These are phyloP conservation scores for Salix dunnii DNA, from an alignment of 345 rosid genomes.

Conservation along the genomic window DNA sequence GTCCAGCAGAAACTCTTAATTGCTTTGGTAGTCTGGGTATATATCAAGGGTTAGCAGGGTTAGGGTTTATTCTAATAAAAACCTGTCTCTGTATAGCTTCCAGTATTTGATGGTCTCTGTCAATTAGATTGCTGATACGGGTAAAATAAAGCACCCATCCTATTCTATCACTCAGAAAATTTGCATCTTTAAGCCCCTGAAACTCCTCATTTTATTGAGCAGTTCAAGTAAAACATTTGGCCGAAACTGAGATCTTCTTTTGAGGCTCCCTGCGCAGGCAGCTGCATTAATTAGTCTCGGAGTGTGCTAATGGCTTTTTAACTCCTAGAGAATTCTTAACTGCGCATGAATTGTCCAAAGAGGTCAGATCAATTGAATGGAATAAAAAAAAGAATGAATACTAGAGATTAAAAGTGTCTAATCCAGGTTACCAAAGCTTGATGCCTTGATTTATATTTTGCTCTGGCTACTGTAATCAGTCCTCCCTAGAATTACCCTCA, in stretches of 20 bases:
- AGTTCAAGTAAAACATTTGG: background rate
- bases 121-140: background rate
- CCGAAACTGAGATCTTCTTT: background rate
- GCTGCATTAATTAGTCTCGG: background rate
- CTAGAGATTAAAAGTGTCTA: background rate
- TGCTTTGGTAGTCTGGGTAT: constrained; percentile 10
- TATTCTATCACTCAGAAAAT: background rate
- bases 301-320: background rate
- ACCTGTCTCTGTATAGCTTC: background rate
- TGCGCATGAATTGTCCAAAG: constrained; percentile 6
- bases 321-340: background rate
- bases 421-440: background rate
- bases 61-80: background rate
- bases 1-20: constrained; percentile 31
- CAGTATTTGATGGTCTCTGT: background rate
- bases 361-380: background rate
- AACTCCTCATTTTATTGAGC: background rate
- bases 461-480: background rate
- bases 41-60: constrained; percentile 24
- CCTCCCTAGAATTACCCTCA: background rate
- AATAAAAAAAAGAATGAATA: background rate
- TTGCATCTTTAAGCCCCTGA: constrained; percentile 11
- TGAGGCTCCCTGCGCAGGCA: background rate
- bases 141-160: background rate
- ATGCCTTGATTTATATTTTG: background rate